Percentiles rank a stretch among this genome's conserved stretches.
phyloP scores from a whole-genome alignment of 345 rosid genomes.

The Aethionema arabicum region DNA sequence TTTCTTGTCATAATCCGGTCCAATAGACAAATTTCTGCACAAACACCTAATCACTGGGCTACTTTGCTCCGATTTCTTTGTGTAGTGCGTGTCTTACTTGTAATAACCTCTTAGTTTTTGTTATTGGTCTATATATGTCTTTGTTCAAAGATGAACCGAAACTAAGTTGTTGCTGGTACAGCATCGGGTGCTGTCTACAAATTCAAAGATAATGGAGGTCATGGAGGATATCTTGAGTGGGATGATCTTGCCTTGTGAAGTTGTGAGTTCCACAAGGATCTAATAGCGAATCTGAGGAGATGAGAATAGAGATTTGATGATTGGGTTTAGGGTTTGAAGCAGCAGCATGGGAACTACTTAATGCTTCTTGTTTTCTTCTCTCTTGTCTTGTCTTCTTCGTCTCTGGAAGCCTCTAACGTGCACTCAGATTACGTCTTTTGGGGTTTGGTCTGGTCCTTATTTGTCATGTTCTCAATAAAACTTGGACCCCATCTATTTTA shows the following conservation, averaged over 20 bases:
- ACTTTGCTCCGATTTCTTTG: not conserved
- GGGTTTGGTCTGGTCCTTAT: too few relatives aligned
- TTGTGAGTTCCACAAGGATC: conserved; percentile 39
- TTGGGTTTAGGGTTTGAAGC: not conserved
- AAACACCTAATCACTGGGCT: too few relatives aligned
- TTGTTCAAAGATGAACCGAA: conserved; percentile 5
- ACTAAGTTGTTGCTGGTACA: conserved; percentile 29
- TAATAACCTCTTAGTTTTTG: not conserved
- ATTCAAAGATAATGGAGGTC: conserved; percentile 74
- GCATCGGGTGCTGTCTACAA: conserved; percentile 75
- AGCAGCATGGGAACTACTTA: too few relatives aligned
- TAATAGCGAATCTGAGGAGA: not conserved
- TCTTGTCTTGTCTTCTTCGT: too few relatives aligned
- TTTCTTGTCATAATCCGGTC: too few relatives aligned
- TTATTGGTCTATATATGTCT: not conserved
- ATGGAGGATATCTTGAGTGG: conserved; percentile 78
- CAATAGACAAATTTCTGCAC: too few relatives aligned
- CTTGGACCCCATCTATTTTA: too few relatives aligned
- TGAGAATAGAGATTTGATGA: not conserved
- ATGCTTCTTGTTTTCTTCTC: too few relatives aligned
- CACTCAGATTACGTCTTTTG: too few relatives aligned
- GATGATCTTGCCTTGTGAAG: conserved; percentile 53
- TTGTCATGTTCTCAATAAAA: too few relatives aligned
- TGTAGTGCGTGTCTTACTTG: not conserved
- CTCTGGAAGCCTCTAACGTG: too few relatives aligned